Evolutionary conservation across 768 basidiomycete genomes (phyloP), one percentile per base, ranked within the genome.

Genomic region (Tephrocybe sp.): DNA sequence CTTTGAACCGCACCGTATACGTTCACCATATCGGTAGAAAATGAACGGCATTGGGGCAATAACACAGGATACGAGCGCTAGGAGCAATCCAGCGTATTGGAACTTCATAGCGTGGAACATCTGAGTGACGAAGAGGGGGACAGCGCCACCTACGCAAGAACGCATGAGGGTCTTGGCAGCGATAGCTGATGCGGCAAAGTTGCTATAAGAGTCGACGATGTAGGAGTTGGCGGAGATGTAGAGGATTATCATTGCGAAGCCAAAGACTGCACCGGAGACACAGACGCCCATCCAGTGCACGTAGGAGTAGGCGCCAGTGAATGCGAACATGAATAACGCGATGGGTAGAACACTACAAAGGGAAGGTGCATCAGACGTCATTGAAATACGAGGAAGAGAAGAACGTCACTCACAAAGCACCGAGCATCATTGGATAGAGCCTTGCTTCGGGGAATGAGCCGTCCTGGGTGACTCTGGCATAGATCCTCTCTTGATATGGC

Each of bases 141-240:
- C 62, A 49, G 64, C 61, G 12, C 69, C 65, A 18, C 69, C 69
- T 31, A 69, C 57, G 41, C 64, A 64, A 3, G 69, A 68, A 8
- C 72, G 67, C 56, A 72, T 51, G 27, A 73, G 54, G 21, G 76
- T 74, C 50, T 73, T 74, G 11, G 74, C 75, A 1, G 74, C 71
- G 50, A 76, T 68, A 5, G 75, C 75, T 15, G 69, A 70, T 0
- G 77, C 75, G 10, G 74, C 74, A 55, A 65, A 74, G 39, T 56
- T 55, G 53, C 63, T 65, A 62, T 71, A 72, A 15, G 67, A 68
- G 60, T 74, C 74, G 53, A 75, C 65, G 63, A 74, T 73, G 61
- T 74, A 75, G 1, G 70, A 72, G 57, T 74, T 70, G 15, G 70
- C 71, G 34, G 70, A 67, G 56, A 74, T 63, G 62, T 74, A 76